Percentiles rank a stretch among this genome's conserved stretches.
phyloP scores from a whole-genome alignment of 1,284 basidiomycete genomes.

The Neolentinus lepideus region DNA sequence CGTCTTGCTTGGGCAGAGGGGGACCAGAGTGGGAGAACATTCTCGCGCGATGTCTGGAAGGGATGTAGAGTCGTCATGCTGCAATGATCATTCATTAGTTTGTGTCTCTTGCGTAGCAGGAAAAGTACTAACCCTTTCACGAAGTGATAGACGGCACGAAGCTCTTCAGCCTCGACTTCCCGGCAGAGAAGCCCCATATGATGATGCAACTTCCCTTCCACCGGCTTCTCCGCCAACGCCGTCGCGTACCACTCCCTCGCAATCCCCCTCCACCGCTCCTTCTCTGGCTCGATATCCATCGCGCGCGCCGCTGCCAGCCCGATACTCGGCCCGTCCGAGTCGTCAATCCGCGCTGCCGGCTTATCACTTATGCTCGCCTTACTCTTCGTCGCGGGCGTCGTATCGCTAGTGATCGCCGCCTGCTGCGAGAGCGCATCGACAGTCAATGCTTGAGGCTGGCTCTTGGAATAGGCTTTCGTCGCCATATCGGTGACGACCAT shows the following conservation, averaged over 20 bases:
- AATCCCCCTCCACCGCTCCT: constrained; percentile 86
- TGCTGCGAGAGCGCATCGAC: constrained; percentile 6
- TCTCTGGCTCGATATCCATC: constrained; percentile 86
- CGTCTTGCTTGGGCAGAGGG: constrained; percentile 64
- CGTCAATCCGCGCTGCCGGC: constrained; percentile 51
- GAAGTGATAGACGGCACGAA: constrained; percentile 89
- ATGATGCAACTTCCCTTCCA: constrained; percentile 89
- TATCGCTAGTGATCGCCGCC: not conserved
- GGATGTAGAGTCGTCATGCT: constrained; percentile 90
- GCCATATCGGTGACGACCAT: constrained; percentile 84
- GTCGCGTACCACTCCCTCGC: constrained; percentile 92
- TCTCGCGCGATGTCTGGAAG: constrained; percentile 82
- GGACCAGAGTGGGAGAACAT: constrained; percentile 82
- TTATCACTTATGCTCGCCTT: constrained; percentile 41
- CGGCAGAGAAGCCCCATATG: constrained; percentile 87
- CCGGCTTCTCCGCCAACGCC: constrained; percentile 84
- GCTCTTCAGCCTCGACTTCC: constrained; percentile 77
- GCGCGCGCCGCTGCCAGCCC: constrained; percentile 82
- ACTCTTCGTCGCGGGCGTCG: constrained; percentile 10
- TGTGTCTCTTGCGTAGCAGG: not conserved
- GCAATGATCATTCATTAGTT: constrained; percentile 8
- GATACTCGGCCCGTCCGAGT: constrained; percentile 70
- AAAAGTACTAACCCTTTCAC: constrained; percentile 74
- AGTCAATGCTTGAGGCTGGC: constrained; percentile 21
- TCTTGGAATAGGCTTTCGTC: constrained; percentile 27